Base-by-base conservation (phyloP, 2,329 filamentous ascomycete species). In the Aspergillus tamarii region DNA sequence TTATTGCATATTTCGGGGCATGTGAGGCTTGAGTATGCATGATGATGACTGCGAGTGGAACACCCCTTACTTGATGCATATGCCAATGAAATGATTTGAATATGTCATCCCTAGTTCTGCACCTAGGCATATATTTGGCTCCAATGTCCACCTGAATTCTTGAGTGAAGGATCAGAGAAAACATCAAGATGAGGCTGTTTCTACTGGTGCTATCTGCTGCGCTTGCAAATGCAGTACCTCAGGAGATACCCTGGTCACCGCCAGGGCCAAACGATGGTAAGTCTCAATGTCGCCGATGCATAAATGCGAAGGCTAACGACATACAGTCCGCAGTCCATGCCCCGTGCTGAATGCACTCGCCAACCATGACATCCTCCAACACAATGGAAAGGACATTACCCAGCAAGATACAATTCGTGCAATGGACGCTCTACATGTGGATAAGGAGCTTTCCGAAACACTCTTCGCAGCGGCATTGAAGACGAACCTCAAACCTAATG, bases 291-390 rank as follows among this genome's bases (percentile, higher is more conserved):
- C 19, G 23, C n/a, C 3, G 16, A 30, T 11, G 26, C 8, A n/a
- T 9, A 11, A n/a, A n/a, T 10, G 1, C 2, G 3, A 5, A 19
- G 16, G 16, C 16, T 52, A 21, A 52, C 10, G 48, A 52, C 48
- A 7, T 41, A 26, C 21, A 65, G 63, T 63, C 16, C 72, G 74
- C 59, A 71, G 77, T 53, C 77, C 77, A 26, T 81, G 78, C 61
- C 78, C 78, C 3, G 75, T 77, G 57, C 69, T 80, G 21, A 81
- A 80, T 67, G 71, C 76, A 1, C 69, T 81, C 16, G 78, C 78
- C 34, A 81, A 81, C 65, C 75, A 81, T 63, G 74, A 74, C 30
- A 79, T 79, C 64, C 70, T 82, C 26, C 79, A 78, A 10, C 77
- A 76, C 53, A 70, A 77, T 48, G 80, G 80, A 19, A 70, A 76